Evolutionary conservation across 441 rosid genomes (phyloP).

Genomic region (Gossypium gossypioides): DNA sequence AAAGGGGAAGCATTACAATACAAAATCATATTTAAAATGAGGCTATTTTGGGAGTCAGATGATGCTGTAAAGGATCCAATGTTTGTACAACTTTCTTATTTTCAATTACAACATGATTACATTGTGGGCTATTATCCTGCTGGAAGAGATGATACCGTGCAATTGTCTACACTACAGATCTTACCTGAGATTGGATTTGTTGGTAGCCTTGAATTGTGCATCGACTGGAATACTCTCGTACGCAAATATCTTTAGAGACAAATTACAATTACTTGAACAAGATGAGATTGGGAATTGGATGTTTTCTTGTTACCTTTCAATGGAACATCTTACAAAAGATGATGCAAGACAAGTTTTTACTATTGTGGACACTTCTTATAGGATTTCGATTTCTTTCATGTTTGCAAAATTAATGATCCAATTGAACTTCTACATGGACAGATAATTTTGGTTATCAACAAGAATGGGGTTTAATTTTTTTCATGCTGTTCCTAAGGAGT

Average conservation of each 20-base stretch:
- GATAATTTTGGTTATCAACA: constrained; percentile 83
- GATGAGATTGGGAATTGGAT: constrained; percentile 91
- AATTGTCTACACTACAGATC: constrained; percentile 87
- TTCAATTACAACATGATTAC: constrained; percentile 95
- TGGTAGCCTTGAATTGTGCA: constrained; percentile 81
- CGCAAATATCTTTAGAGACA: constrained; percentile 71
- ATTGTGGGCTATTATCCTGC: constrained; percentile 88
- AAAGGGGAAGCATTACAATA: constrained; percentile 47
- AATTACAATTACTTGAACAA: constrained; percentile 89
- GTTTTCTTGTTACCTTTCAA: constrained; percentile 71
- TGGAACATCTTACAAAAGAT: constrained; percentile 84
- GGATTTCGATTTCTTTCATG: constrained; percentile 82
- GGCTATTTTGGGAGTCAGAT: constrained; percentile 27
- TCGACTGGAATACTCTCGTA: constrained; percentile 78
- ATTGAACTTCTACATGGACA: constrained; percentile 92
- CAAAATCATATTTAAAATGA: constrained; percentile 77
- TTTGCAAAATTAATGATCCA: constrained; percentile 96
- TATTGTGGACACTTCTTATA: constrained; percentile 72
- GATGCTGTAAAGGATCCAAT: constrained; percentile 52
- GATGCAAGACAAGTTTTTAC: constrained; percentile 91
- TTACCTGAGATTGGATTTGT: constrained; percentile 86
- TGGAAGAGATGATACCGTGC: constrained; percentile 98
- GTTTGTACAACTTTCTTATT: constrained; percentile 39
- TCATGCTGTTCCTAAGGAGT: constrained; percentile 80
- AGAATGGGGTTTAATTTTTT: constrained; percentile 96